A percentile compares a stretch with the other conserved stretches of the same genome.
Evolutionary conservation across 495 filamentous ascomycete genomes (phyloP).

Genomic region (Talaromyces wortmannii): DNA sequence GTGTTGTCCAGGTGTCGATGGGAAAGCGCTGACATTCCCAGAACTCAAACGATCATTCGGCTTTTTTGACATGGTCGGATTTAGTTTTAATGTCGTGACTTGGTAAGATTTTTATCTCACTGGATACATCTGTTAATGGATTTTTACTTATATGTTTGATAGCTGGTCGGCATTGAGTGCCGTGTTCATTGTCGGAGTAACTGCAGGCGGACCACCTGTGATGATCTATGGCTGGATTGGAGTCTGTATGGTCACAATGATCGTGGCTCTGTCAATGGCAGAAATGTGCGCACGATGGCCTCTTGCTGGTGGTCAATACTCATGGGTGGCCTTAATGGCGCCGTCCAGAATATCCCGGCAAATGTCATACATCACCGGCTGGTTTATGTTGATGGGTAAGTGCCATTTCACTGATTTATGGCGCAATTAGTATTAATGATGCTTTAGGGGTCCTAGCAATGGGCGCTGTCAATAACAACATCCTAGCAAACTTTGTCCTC

Average conservation of each 20-base stretch:
- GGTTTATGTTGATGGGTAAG: constrained; percentile 46
- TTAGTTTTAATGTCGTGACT: constrained; percentile 54
- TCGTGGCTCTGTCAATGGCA: constrained; percentile 51
- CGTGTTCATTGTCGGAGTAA: constrained; percentile 49
- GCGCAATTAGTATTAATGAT: not conserved
- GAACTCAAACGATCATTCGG: constrained; percentile 53
- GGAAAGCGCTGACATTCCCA: constrained; percentile 7
- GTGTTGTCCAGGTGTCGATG: not conserved
- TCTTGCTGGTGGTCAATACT: constrained; percentile 49
- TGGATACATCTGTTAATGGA: not conserved
- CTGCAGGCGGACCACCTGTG: constrained; percentile 48
- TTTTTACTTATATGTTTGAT: not conserved
- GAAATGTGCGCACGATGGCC: constrained; percentile 52
- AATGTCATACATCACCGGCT: constrained; percentile 43
- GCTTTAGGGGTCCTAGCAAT: constrained; percentile 43
- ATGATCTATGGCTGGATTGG: constrained; percentile 53
- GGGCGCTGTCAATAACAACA: constrained; percentile 52
- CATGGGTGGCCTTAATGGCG: constrained; percentile 49
- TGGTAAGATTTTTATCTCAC: constrained; percentile 17
- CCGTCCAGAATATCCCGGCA: constrained; percentile 41
- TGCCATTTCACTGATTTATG: not conserved
- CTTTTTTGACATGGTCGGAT: constrained; percentile 53
- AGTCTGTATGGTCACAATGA: constrained; percentile 39
- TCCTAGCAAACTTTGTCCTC: constrained; percentile 47
- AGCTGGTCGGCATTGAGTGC: constrained; percentile 52